phyloP scores from a whole-genome alignment of 495 filamentous ascomycete genomes.

The Aspergillus indologenus region DNA sequence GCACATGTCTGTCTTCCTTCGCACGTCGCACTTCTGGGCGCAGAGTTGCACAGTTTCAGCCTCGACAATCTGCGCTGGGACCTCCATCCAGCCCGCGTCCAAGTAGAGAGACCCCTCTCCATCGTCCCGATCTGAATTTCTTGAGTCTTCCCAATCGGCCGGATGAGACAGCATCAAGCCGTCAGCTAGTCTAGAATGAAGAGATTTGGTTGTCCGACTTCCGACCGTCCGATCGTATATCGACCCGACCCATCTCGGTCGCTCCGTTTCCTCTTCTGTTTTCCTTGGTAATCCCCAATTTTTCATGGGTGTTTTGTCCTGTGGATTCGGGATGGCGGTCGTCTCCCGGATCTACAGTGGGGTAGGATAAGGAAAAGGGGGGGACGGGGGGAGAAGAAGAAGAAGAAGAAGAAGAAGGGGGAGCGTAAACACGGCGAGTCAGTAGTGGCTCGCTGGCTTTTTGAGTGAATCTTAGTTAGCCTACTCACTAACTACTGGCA shows the following conservation, averaged over 20 bases:
- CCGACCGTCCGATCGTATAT: background rate
- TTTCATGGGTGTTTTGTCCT: conserved; percentile 6
- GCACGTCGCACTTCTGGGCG: background rate
- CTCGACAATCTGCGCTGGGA: background rate
- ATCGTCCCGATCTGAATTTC: background rate
- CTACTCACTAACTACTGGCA: background rate
- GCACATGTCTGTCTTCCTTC: background rate
- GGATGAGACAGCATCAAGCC: conserved; percentile 2
- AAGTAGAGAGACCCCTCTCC: background rate
- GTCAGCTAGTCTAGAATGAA: conserved; percentile 5
- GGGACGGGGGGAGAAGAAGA: too few species aligned
- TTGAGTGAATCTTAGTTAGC: background rate
- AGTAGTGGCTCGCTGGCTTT: background rate
- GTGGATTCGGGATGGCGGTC: background rate
- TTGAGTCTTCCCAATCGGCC: conserved; percentile 6
- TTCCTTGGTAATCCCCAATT: background rate
- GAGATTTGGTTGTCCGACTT: conserved; percentile 3
- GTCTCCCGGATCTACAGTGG: background rate
- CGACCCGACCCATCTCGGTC: conserved; percentile 4
- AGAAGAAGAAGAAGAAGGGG: background rate
- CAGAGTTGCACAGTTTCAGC: conserved; percentile 11
- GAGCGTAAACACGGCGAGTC: background rate
- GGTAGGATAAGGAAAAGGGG: background rate
- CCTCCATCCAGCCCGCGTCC: background rate
- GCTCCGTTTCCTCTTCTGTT: background rate